A percentile compares a stretch with the other conserved stretches of the same genome.
These are phyloP conservation scores for Sporisorium graminicola DNA, from an alignment of 1,284 basidiomycete genomes.

Conservation along the genomic window DNA sequence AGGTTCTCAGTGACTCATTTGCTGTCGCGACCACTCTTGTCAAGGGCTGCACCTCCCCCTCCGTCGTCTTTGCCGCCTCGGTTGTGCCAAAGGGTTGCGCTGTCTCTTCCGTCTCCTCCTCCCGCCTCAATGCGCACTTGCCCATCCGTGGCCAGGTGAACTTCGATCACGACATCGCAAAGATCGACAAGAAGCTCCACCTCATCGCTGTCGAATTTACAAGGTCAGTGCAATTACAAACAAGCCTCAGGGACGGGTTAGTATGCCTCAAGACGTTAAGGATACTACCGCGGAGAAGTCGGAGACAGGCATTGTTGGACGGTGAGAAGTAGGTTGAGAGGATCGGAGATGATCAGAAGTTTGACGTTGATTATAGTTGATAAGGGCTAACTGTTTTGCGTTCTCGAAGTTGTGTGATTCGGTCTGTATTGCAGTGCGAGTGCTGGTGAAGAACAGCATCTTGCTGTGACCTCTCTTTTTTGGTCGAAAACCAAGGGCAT, in stretches of 20 bases:
- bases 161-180: constrained; percentile 63
- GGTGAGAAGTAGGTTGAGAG: constrained; percentile 60
- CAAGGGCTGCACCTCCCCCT: constrained; percentile 85
- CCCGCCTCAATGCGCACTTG: constrained; percentile 58
- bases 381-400: too few relatives aligned
- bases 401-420: too few relatives aligned
- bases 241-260: constrained; percentile 60
- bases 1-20: constrained; percentile 77
- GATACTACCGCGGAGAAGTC: constrained; percentile 55
- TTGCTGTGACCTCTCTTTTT: too few relatives aligned
- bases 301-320: constrained; percentile 48
- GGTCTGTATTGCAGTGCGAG: too few relatives aligned
- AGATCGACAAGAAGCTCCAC: constrained; percentile 65
- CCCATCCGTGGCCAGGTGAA: constrained; percentile 64
- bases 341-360: constrained; percentile 47
- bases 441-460: too few relatives aligned
- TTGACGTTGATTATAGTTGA: too few relatives aligned
- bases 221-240: constrained; percentile 54
- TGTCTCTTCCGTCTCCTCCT: constrained; percentile 74
- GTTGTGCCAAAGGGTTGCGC: constrained; percentile 89
- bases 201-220: constrained; percentile 58
- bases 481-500: too few relatives aligned
- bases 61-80: constrained; percentile 74
- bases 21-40: constrained; percentile 84
- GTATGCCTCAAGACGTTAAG: constrained; percentile 65